Evolutionary conservation across 2,329 filamentous ascomycete genomes (phyloP).

Genomic region (Lecanicillium sp.): DNA sequence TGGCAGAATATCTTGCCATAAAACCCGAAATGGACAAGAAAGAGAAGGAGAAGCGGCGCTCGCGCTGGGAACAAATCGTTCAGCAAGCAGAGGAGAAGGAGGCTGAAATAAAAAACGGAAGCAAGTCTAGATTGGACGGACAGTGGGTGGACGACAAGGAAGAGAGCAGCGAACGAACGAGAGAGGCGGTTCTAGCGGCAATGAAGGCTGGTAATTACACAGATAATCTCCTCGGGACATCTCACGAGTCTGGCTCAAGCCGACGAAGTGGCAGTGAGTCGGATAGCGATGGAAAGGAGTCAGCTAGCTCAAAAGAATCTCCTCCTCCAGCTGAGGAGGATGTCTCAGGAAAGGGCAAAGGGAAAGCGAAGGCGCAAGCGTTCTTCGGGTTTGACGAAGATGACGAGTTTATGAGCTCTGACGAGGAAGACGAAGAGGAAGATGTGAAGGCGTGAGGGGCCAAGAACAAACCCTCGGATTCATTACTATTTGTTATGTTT

Average conservation of each 20-base stretch:
- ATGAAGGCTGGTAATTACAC: slow-evolving; percentile 58
- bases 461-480: no score
- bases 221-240: slow-evolving; percentile 50
- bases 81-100: slow-evolving; percentile 76
- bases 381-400: slow-evolving; percentile 78
- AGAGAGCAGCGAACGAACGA: slow-evolving; percentile 75
- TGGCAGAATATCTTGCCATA: slow-evolving; percentile 89
- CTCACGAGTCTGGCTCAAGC: slow-evolving; percentile 36
- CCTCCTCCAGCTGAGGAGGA: slow-evolving; percentile 37
- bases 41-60: slow-evolving; percentile 78
- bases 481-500: no score
- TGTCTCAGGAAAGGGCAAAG: slow-evolving; percentile 26
- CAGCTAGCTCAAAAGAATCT: slow-evolving; percentile 37
- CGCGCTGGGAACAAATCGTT: slow-evolving; percentile 83
- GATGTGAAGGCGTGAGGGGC: background rate
- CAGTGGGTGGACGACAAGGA: slow-evolving; percentile 96
- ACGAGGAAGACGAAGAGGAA: slow-evolving; percentile 32
- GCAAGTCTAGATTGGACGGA: slow-evolving; percentile 67
- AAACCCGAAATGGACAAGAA: slow-evolving; percentile 97
- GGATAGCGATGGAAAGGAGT: slow-evolving; percentile 27
- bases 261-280: slow-evolving; percentile 20
- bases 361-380: slow-evolving; percentile 31
- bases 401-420: slow-evolving; percentile 67
- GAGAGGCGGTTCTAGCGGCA: slow-evolving; percentile 64
- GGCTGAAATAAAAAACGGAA: slow-evolving; percentile 71